These are phyloP conservation scores for Phytophthora vignae DNA, from an alignment of 352 stramenopile genomes.

Conservation along the genomic window DNA sequence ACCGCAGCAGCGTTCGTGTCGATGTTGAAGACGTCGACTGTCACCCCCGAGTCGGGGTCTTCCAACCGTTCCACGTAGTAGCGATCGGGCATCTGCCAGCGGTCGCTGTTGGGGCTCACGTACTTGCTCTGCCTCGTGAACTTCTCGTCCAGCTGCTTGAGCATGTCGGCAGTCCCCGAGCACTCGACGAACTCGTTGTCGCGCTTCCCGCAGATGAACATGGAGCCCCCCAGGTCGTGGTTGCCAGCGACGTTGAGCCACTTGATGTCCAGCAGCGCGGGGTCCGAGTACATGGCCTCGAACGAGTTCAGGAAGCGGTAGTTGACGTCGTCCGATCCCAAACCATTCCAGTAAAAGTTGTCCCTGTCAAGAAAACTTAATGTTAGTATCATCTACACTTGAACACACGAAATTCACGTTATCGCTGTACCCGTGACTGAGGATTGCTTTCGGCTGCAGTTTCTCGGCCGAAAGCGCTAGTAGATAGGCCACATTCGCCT, in stretches of 20 bases:
- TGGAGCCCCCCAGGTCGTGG: slow-evolving; percentile 76
- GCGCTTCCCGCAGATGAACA: slow-evolving; percentile 78
- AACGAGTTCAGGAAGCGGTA: slow-evolving; percentile 77
- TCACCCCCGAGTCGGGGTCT: slow-evolving; percentile 39
- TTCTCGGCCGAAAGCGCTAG: slow-evolving; percentile 66
- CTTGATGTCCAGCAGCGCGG: slow-evolving; percentile 56
- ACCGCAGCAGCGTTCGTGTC: slow-evolving; percentile 67
- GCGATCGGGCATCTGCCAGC: slow-evolving; percentile 70
- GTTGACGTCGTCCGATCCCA: slow-evolving; percentile 67
- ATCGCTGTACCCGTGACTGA: slow-evolving; percentile 58
- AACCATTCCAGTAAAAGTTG: slow-evolving; percentile 80
- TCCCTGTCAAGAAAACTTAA: slow-evolving; percentile 32
- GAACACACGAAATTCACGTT: neutral
- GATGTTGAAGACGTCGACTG: slow-evolving; percentile 78
- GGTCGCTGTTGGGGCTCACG: slow-evolving; percentile 69
- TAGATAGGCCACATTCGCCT: slow-evolving; percentile 69
- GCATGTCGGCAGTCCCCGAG: slow-evolving; percentile 57
- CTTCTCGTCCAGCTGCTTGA: slow-evolving; percentile 73
- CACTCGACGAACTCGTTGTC: slow-evolving; percentile 76
- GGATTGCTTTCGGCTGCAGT: slow-evolving; percentile 67
- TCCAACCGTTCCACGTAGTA: slow-evolving; percentile 70
- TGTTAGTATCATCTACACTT: slow-evolving; percentile 5
- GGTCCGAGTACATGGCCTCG: slow-evolving; percentile 68
- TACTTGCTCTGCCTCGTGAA: slow-evolving; percentile 69
- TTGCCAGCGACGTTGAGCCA: slow-evolving; percentile 82